phyloP scores from a whole-genome alignment of 768 basidiomycete species.

The Pisolithus albus region DNA sequence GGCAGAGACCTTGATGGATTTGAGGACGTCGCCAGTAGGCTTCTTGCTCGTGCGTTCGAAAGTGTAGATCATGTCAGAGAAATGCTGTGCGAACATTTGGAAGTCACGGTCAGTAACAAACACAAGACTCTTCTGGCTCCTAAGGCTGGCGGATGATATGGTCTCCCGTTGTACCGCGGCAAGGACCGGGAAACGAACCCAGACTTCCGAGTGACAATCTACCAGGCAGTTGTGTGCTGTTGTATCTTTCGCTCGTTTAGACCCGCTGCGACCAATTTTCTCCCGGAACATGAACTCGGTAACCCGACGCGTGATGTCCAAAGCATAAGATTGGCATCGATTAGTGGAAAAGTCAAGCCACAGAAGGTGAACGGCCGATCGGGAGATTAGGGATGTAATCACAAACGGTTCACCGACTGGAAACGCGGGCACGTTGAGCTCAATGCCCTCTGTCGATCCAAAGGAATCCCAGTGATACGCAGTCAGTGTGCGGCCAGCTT shows the following conservation, averaged over 20 bases:
- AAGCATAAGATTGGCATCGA: slow-evolving; percentile 33
- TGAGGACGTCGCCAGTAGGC: slow-evolving; percentile 38
- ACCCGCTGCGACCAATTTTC: slow-evolving; percentile 20
- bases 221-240: slow-evolving; percentile 40
- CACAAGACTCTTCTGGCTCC: slow-evolving; percentile 26
- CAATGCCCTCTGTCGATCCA: slow-evolving; percentile 38
- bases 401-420: slow-evolving; percentile 17
- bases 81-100: slow-evolving; percentile 32
- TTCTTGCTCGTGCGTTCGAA: slow-evolving; percentile 45
- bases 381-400: slow-evolving; percentile 38
- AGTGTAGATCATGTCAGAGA: slow-evolving; percentile 31
- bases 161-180: slow-evolving; percentile 40
- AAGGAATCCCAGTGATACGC: slow-evolving; percentile 50
- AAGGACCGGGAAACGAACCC: slow-evolving; percentile 49
- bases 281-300: slow-evolving; percentile 50
- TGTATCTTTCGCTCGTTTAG: slow-evolving; percentile 1
- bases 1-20: slow-evolving; percentile 26
- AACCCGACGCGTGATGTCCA: slow-evolving; percentile 44
- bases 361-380: slow-evolving; percentile 36
- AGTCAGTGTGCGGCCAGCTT: slow-evolving; percentile 16
- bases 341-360: slow-evolving; percentile 27
- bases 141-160: slow-evolving; percentile 22
- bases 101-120: slow-evolving; percentile 34
- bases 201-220: slow-evolving; percentile 45
- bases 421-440: slow-evolving; percentile 23